Base-by-base conservation (phyloP, 1,284 basidiomycete genomes). In the Schizophyllum commune region DNA sequence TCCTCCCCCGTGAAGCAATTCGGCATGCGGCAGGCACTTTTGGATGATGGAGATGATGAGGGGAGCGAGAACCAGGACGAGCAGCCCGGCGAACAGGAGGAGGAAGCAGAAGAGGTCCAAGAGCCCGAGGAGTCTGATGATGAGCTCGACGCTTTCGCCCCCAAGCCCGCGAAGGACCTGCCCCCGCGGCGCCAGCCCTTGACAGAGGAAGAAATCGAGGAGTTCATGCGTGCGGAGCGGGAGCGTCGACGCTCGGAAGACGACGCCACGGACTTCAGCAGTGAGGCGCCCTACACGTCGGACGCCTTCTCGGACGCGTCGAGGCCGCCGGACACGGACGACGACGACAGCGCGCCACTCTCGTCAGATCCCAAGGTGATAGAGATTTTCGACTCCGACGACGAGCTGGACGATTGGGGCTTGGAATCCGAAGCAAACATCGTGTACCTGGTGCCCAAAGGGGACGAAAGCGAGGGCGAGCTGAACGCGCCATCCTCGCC, bases 201-300 rank as follows among this genome's bases (percentile, higher is more conserved):
- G 20, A 32, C 83, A 6, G 75, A 79, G 15, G 78, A 83, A 60
- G 88, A 89, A 67, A 73, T 91, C 59, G 73, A 73, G 60, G 83
- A 84, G 54, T 91, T 91, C 62, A 65, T 90, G 66, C 81, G 85
- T 61, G 85, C 82, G 1, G 89, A 91, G 67, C 72, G 70, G 65
- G 69, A 65, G 63, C 74, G 83, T 60, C 80, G 74, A 66, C 52
- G 47, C 21, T 56, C 57, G 34, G 62, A 60, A 9, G 19, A 57
- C 27, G 58, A 58, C 4, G 56, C 47, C 53, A 47, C n/a, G 20
- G 54, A 62, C 19, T 47, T 17, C 3, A 47, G 39, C 13, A 55
- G 53, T 3, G 53, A 20, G 11, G 53, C 19, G 19, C 13, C 9
- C 53, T 11, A 9, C 53, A 21, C 53, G 19, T 15, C 20, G 19